Evolutionary conservation across 805 yeast genomes (phyloP).

Genomic region (Saccharomycopsis fermentans): DNA sequence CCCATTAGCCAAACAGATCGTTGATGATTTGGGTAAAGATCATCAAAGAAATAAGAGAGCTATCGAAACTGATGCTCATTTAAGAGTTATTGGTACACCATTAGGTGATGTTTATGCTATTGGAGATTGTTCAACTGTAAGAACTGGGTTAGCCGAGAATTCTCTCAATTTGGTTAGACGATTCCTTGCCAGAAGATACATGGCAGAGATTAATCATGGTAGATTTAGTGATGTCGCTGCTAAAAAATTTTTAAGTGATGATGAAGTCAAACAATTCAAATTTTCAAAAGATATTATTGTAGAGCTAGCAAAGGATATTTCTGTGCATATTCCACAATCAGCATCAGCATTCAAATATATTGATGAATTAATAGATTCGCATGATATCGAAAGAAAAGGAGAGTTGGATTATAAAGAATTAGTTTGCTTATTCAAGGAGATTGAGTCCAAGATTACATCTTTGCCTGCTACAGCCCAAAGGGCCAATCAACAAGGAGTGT

Average conservation of each 20-base stretch:
- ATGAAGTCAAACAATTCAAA: slow-evolving; percentile 39
- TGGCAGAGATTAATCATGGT: slow-evolving; percentile 24
- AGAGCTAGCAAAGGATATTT: slow-evolving; percentile 38
- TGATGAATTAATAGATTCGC: slow-evolving; percentile 42
- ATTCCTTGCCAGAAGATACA: slow-evolving; percentile 32
- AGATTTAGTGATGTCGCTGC: slow-evolving; percentile 16
- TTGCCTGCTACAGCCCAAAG: slow-evolving; percentile 70
- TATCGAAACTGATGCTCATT: slow-evolving; percentile 66
- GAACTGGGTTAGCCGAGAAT: slow-evolving; percentile 48
- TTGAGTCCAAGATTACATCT: slow-evolving; percentile 54
- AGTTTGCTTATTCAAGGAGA: slow-evolving; percentile 38
- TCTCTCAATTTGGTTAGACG: slow-evolving; percentile 41
- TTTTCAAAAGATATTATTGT: slow-evolving; percentile 39
- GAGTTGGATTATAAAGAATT: slow-evolving; percentile 44
- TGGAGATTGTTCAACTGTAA: slow-evolving; percentile 62
- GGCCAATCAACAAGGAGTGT: slow-evolving; percentile 62
- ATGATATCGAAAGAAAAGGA: slow-evolving; percentile 39
- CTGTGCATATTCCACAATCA: slow-evolving; percentile 46
- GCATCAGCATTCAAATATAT: slow-evolving; percentile 43
- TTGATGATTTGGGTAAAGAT: slow-evolving; percentile 32
- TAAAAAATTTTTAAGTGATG: slow-evolving; percentile 32
- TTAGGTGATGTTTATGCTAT: slow-evolving; percentile 59
- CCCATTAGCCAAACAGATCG: slow-evolving; percentile 49
- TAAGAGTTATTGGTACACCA: slow-evolving; percentile 61
- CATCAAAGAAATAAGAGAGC: slow-evolving; percentile 55